Conservation (phyloP, 805 yeast genomes). For the Cyberlindnera americana region DNA sequence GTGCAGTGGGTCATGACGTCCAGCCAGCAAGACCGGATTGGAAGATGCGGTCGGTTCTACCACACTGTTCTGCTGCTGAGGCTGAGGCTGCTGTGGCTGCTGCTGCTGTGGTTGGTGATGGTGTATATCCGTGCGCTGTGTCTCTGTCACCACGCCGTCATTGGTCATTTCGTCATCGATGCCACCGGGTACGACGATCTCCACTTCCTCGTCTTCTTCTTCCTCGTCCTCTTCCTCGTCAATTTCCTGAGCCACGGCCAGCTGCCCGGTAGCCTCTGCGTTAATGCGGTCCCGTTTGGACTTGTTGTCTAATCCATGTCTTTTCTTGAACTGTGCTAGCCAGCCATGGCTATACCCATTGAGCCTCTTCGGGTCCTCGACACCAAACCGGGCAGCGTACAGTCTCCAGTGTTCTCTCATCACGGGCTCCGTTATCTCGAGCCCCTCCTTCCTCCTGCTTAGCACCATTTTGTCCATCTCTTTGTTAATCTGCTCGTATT, state of each 20-base stretch:
- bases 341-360: slow-evolving; percentile 59
- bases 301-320: slow-evolving; percentile 43
- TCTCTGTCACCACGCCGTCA: neutral
- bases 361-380: slow-evolving; percentile 55
- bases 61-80: no score
- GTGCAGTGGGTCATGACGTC: neutral
- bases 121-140: neutral
- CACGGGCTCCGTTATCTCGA: slow-evolving; percentile 52
- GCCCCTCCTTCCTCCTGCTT: slow-evolving; percentile 38
- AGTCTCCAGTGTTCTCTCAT: slow-evolving; percentile 54
- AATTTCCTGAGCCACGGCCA: neutral
- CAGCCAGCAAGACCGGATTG: neutral
- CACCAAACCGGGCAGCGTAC: slow-evolving; percentile 53
- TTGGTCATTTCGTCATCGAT: neutral
- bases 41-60: no score
- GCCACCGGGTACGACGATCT: neutral
- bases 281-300: slow-evolving; percentile 2
- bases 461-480: slow-evolving; percentile 57
- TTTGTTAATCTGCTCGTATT: slow-evolving; percentile 53
- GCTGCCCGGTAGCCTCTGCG: neutral
- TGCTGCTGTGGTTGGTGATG: neutral
- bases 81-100: neutral
- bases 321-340: slow-evolving; percentile 56
- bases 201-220: neutral
- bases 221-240: slow-evolving; percentile 1